phyloP scores from a whole-genome alignment of 305 asterid genomes.

The Lippia alba region DNA sequence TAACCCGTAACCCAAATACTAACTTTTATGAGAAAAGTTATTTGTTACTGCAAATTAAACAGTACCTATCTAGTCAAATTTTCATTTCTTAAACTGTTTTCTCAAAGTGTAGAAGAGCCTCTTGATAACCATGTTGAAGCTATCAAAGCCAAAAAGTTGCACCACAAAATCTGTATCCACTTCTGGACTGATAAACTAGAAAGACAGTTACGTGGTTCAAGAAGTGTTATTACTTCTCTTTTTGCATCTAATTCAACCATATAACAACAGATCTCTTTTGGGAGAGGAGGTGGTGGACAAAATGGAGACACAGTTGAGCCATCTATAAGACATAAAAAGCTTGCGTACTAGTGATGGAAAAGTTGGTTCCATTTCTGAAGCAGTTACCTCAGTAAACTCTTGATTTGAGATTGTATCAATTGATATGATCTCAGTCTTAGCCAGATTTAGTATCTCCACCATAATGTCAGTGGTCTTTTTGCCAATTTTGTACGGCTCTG shows the following conservation, averaged over 20 bases:
- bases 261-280: background rate
- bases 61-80: background rate
- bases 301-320: conserved; percentile 5
- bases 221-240: background rate
- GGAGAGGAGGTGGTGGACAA: conserved; percentile 15
- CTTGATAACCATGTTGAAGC: conserved; percentile 11
- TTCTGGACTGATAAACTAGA: background rate
- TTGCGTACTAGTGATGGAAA: conserved; percentile 14
- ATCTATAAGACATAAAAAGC: conserved; percentile 16
- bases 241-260: conserved; percentile 10
- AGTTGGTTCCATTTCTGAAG: conserved; percentile 19
- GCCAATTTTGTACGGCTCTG: conserved; percentile 90
- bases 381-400: conserved; percentile 92
- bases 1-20: conserved; percentile 5
- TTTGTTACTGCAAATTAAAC: background rate
- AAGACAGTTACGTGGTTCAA: conserved; percentile 2
- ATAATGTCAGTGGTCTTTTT: conserved; percentile 74
- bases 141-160: conserved; percentile 22
- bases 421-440: conserved; percentile 86
- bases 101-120: conserved; percentile 19
- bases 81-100: conserved; percentile 7
- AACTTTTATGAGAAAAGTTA: conserved; percentile 23
- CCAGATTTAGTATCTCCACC: conserved; percentile 92
- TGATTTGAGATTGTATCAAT: conserved; percentile 96
- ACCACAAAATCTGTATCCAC: conserved; percentile 11